Evolutionary conservation across 768 basidiomycete species (phyloP), one percentile per base, ranked within the genome.

Genomic region (Rubroboletus pulcherrimus): DNA sequence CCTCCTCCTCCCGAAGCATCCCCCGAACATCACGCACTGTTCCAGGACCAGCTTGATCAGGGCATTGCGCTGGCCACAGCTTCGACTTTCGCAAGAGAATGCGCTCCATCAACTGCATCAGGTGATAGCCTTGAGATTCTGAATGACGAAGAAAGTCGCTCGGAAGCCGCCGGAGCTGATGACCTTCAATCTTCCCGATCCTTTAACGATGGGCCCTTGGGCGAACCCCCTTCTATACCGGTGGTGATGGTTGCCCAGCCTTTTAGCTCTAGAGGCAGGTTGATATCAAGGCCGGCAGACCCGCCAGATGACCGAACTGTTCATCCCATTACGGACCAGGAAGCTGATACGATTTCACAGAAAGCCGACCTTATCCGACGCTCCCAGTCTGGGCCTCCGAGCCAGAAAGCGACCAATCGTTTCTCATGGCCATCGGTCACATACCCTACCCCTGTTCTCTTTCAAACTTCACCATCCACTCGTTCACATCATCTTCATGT

Each of bases 1-100:
- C 89, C 90, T 9, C 90, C 91, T 26, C 88, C 90, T 4, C 82
- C 85, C 1, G 87, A 87, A 62, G 91, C 89, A 1, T 77, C 90
- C 0, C 76, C 81, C 10, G 79, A 78, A 24, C 87, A 82, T 60
- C 88, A 82, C 45, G 78, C 79, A 3, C 72, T 83, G 19, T 92
- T 89, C 62, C 85, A 89, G 66, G 80, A 77, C 55, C 78, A 84
- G 49, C 77, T 92, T 12, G 89, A 82, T 21, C 77, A 80, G 48
- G 77, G 86, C 0, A 72, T 92, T 19, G 82, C 81, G 42, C 72
- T 91, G 11, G 90, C 88, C 12, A 91, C 89, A 2, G 75, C 81
- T 19, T 77, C 85, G 3, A 80, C 78, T 1, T 79, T 77, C 6
- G 82, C 84, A 4, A 76, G 87, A n/a, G 81, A 86, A 63, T 73